Base-by-base conservation (phyloP, 2,329 filamentous ascomycete species). In the Xylariomycetidae sp. region DNA sequence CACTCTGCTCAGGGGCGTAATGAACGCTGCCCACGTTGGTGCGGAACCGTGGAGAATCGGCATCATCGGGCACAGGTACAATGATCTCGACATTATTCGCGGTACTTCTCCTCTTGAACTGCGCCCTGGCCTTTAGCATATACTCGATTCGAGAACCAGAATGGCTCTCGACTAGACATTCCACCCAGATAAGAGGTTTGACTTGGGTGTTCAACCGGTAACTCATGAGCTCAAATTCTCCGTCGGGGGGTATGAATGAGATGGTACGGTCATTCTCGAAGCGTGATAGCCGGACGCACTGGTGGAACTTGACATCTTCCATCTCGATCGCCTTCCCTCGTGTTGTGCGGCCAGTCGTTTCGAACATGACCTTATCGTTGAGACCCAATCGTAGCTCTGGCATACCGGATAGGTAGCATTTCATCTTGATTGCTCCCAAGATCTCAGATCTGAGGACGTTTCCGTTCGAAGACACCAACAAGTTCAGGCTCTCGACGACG, bases 361-460 rank as follows among this genome's bases (percentile, higher is more conserved):
- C 92, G 56, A 98, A 98, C 92, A 98, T 98, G 62, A 88, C 92
- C 67, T 98, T 98, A 70, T 98, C 92, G 68, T 98, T 98, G 57
- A 98, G 67, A 4, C 92, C 92, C 31, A 98, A 66, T 17, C 92
- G 83, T 54, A 98, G 66, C 66, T 98, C 92, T 9, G 92, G 92
- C 92, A 98, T 98, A 38, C 92, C 92, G 29, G 88, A 95, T 12
- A 98, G 74, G 58, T 98, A 98, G 66, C 92, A 98, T 67, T 98
- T 98, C 92, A 98, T 96, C 70, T 98, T 98, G 62, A 98, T 82
- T 27, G 92, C 89, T 35, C 92, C 92, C 16, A 98, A 72, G 51
- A 98, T 98, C 67, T 98, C 92, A 6, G 88, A 95, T 16, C 92
- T 84, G 40, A 98, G 70, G 4, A 98, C 92, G 57, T 95, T 97